These are phyloP conservation scores for Aspergillus olivimuriae DNA, from an alignment of 495 filamentous ascomycete genomes.

Conservation along the genomic window DNA sequence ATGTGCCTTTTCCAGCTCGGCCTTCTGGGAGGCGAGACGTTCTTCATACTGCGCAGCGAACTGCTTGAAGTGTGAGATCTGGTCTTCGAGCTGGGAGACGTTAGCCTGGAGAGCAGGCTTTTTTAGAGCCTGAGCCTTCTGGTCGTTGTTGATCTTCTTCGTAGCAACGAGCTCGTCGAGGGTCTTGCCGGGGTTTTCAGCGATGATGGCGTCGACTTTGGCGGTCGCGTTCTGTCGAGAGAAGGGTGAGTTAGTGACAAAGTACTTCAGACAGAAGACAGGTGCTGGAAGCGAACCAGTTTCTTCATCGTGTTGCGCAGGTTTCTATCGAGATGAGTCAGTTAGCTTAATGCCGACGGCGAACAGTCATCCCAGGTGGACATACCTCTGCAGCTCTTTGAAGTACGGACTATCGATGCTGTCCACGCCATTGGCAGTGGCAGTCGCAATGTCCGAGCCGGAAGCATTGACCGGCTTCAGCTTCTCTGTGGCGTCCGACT, in stretches of 20 bases:
- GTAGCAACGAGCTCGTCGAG: constrained; percentile 77
- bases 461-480: constrained; percentile 29
- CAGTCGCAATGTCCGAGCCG: constrained; percentile 17
- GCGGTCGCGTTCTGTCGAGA: constrained; percentile 58
- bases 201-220: constrained; percentile 72
- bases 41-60: constrained; percentile 72
- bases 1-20: constrained; percentile 61
- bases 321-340: constrained; percentile 43
- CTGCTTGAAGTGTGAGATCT: constrained; percentile 76
- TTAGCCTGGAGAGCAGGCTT: constrained; percentile 79
- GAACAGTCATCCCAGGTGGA: not conserved
- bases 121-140: constrained; percentile 81
- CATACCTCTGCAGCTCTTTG: constrained; percentile 79
- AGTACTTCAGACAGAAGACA: constrained; percentile 1
- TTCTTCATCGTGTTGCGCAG: constrained; percentile 86
- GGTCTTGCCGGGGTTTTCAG: constrained; percentile 65
- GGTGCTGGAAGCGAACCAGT: constrained; percentile 52
- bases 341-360: constrained; percentile 5
- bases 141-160: constrained; percentile 88
- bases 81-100: constrained; percentile 71
- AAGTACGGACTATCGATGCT: constrained; percentile 68
- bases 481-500: constrained; percentile 33
- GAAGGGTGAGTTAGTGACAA: constrained; percentile 10
- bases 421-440: constrained; percentile 43
- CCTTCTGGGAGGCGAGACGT: constrained; percentile 61